phyloP scores from a whole-genome alignment of 2,329 filamentous ascomycete species.

The Hypoxylon sp. region DNA sequence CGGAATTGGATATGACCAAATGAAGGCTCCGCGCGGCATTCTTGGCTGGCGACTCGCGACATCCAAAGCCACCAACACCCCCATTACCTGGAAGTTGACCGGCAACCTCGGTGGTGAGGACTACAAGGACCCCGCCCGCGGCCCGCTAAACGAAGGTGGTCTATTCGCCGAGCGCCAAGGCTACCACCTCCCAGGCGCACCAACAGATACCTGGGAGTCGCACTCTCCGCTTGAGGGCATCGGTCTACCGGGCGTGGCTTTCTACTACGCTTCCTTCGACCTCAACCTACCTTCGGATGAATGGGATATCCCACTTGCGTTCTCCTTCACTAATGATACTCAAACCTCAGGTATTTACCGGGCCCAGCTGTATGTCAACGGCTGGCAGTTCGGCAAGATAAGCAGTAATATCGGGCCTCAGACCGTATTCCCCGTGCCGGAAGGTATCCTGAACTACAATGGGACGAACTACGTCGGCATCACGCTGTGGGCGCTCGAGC shows the following conservation, averaged over 20 bases:
- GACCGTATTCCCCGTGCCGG: constrained; percentile 77
- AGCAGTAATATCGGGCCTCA: constrained; percentile 82
- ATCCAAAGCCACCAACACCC: constrained; percentile 38
- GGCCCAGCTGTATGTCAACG: constrained; percentile 79
- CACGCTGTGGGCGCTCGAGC: constrained; percentile 77
- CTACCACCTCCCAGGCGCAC: constrained; percentile 71
- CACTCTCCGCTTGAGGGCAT: constrained; percentile 58
- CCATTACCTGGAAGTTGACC: constrained; percentile 74
- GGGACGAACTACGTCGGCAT: constrained; percentile 79
- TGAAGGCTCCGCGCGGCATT: constrained; percentile 76
- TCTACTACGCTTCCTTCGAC: constrained; percentile 69
- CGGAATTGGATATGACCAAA: constrained; percentile 68
- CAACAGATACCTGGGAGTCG: constrained; percentile 60
- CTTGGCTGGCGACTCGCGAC: constrained; percentile 68
- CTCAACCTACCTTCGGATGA: constrained; percentile 65
- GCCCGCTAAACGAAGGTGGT: constrained; percentile 77
- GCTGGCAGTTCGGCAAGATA: constrained; percentile 76
- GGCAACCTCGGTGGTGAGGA: constrained; percentile 77
- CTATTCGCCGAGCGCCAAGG: constrained; percentile 75
- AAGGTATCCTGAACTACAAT: constrained; percentile 79
- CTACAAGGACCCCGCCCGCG: constrained; percentile 71
- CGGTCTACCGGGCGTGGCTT: constrained; percentile 67
- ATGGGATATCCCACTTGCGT: constrained; percentile 74
- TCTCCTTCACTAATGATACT: constrained; percentile 68
- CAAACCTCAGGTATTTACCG: constrained; percentile 61